A percentile compares a stretch with the other conserved stretches of the same genome.
phyloP scores from a whole-genome alignment of 345 rosid species.

The Citrus hindsii region DNA sequence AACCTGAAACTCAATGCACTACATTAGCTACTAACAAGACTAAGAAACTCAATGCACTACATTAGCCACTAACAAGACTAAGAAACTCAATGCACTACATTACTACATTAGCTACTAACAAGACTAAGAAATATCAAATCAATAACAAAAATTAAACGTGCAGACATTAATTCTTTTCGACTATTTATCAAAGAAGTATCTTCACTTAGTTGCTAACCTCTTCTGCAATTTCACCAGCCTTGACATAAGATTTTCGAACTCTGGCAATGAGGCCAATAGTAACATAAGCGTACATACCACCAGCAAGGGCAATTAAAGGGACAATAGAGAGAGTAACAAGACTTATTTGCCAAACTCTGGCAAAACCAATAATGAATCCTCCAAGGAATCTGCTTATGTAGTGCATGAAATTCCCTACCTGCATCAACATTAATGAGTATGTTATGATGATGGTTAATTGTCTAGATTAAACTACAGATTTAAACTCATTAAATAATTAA shows the following conservation, averaged over 20 bases:
- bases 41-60: no score
- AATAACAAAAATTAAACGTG: no score
- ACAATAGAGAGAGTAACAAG: slow-evolving; percentile 91
- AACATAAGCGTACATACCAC: slow-evolving; percentile 79
- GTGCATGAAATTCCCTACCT: slow-evolving; percentile 97
- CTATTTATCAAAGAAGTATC: no score
- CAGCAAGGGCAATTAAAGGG: slow-evolving; percentile 90
- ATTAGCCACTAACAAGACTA: no score
- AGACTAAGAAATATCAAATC: no score
- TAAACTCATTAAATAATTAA: no score
- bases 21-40: background rate
- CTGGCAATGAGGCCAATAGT: slow-evolving; percentile 79
- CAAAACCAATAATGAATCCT: slow-evolving; percentile 86
- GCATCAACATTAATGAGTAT: background rate
- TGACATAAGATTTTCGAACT: slow-evolving; percentile 82
- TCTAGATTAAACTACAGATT: background rate
- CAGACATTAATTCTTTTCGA: no score
- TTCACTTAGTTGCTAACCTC: slow-evolving; percentile 43
- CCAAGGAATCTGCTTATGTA: slow-evolving; percentile 83
- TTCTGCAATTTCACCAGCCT: slow-evolving; percentile 94
- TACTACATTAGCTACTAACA: no score
- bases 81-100: no score
- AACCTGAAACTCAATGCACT: slow-evolving; percentile 42
- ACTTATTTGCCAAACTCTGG: slow-evolving; percentile 92
- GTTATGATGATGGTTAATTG: background rate